Base-by-base conservation (phyloP, 2,329 filamentous ascomycete genomes). In the Pseudocercospora crystallina region DNA sequence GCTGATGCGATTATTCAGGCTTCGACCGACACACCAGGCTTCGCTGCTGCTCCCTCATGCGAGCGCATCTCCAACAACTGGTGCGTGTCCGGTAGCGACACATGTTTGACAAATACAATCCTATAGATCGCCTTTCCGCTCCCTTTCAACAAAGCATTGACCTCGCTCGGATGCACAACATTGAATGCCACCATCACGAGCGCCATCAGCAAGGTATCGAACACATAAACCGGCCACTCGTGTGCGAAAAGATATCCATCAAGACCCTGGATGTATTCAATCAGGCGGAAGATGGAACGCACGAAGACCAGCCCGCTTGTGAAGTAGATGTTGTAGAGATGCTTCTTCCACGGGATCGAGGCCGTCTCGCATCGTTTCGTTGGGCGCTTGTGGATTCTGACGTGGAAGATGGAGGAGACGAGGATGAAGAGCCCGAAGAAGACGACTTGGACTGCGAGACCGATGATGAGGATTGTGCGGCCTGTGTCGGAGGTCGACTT, bases 381-480 rank as follows among this genome's bases (percentile, higher is more conserved):
- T 7, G 20, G 36, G 7, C 17, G 20, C 14, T 33, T 20, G 10
- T 15, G 5, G 17, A 67, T 53, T 14, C 66, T 57, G 1, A 49
- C 33, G 46, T 69, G 58, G 53, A 67, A 70, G 38, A 65, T 39
- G 2, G 51, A 41, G 5, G 61, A 61, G 13, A 57, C 52, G 14
- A 68, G 12, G 53, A 75, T 69, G 67, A 81, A 81, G 51, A 78
- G 70, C 11, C 70, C 66, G 61, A 81, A 80, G 60, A 78, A 76
- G 48, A 70, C 41, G 52, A 80, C 68, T 55, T 81, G 77, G 37
- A 80, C 62, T 12, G 74, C 65, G 2, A 81, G 68, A 2, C 78
- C 78, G 9, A 63, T 70, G 15, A 80, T 63, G 39, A 80, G 70
- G 47, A 80, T 69, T 45, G 69, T 67, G 20, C 73, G 64, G 45